Conservation (phyloP, 2,329 filamentous ascomycete species). For the Blastomyces silverae region DNA sequence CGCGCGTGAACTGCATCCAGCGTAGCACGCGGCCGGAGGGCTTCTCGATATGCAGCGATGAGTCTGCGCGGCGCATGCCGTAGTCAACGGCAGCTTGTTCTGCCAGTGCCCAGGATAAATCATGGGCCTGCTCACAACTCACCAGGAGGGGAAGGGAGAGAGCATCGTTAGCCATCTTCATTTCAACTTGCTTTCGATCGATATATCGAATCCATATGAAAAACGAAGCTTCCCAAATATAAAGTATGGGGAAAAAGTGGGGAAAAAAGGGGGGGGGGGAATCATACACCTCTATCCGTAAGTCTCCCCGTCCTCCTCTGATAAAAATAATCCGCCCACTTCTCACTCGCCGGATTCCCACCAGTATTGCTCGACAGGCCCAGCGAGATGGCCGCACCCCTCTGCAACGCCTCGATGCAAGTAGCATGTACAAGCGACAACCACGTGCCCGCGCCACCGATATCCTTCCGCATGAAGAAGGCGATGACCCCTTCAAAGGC, state of each 20-base stretch:
- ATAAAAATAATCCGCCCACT: slow-evolving; percentile 21
- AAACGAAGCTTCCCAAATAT: background rate
- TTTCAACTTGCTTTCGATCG: background rate
- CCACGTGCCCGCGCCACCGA: slow-evolving; percentile 22
- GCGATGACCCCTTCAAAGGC: slow-evolving; percentile 24
- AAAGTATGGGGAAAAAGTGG: background rate
- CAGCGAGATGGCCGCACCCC: slow-evolving; percentile 21
- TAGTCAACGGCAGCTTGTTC: slow-evolving; percentile 21
- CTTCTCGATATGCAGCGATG: slow-evolving; percentile 13
- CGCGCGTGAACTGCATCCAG: slow-evolving; percentile 18
- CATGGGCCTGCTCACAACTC: slow-evolving; percentile 16
- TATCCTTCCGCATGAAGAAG: slow-evolving; percentile 24
- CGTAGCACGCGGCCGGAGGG: slow-evolving; percentile 16
- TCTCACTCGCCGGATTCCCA: slow-evolving; percentile 19
- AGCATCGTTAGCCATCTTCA: background rate
- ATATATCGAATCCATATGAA: background rate
- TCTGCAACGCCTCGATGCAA: slow-evolving; percentile 20
- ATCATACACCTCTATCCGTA: slow-evolving; percentile 18
- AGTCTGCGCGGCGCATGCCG: slow-evolving; percentile 18
- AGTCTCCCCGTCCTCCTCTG: slow-evolving; percentile 18
- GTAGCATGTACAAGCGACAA: slow-evolving; percentile 24
- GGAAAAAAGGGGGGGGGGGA: background rate
- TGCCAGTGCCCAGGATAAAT: slow-evolving; percentile 18
- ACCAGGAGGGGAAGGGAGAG: background rate
- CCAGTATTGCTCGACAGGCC: slow-evolving; percentile 18